Base-by-base conservation (phyloP, 2,329 filamentous ascomycete genomes). In the Neonectria faginata region DNA sequence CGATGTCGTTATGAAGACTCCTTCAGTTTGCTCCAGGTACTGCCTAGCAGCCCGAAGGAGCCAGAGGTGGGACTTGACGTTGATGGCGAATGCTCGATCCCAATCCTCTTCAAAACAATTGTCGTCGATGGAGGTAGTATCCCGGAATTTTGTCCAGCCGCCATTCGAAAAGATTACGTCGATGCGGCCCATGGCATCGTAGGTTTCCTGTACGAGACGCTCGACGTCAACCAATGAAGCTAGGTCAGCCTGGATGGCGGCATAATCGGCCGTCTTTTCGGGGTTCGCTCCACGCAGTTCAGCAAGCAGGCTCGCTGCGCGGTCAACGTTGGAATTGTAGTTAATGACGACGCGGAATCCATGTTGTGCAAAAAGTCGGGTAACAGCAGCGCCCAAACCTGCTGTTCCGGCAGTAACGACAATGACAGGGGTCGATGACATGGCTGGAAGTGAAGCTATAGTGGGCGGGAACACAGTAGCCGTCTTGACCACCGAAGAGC, bases 141-240 rank as follows among this genome's bases (percentile, higher is more conserved):
- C 76, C 10, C 82, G 77, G 16, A 84, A 75, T 11, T 71, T 74
- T 0, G 85, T 86, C 84, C 85, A 88, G 3, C 85, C 85, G 8
- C 91, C 91, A 76, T 96, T 96, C 1, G 90, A 91, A 72, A 95
- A 87, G 48, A 96, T 82, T 41, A 93, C 84, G 78, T 96, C 92
- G n/a, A 96, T 77, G 5, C 90, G 70, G 2, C 67, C 91, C 67
- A 93, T 82, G n/a, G 78, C 78, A 25, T 83, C 79, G 51, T 89
- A 82, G 1, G 88, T 85, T 47, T 89, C 84, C 18, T 85, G 78
- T 1, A 94, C 86, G 0, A 90, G 83, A 0, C 82, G 80, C 53
- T 82, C 77, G 67, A 92, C 87, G 25, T 91, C 90, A 1, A 80
- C 77, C 36, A 86, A 83, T 5, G 82, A 80, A 16, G 86, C 88